A percentile compares a stretch with the other conserved stretches of the same genome.
phyloP scores from a whole-genome alignment of 495 filamentous ascomycete genomes.

The Pyrenopolyporus hunteri region DNA sequence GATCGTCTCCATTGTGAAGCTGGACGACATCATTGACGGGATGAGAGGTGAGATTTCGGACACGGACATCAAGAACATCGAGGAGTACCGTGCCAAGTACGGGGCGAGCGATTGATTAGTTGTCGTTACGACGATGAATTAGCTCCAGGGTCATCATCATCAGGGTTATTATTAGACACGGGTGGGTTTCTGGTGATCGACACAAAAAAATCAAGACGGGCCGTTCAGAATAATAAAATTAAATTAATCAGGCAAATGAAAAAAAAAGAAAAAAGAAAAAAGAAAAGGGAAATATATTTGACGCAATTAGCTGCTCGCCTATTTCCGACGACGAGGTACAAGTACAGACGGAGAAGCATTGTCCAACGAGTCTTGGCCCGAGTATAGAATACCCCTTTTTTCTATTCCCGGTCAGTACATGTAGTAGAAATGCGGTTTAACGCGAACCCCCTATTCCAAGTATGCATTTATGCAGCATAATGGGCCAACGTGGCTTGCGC shows the following conservation, averaged over 20 bases:
- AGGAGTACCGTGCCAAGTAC: slow-evolving; percentile 81
- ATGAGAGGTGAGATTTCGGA: slow-evolving; percentile 58
- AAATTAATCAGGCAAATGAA: slow-evolving; percentile 11
- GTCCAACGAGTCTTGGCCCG: neutral
- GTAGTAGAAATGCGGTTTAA: neutral
- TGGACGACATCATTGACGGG: slow-evolving; percentile 82
- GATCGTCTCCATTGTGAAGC: slow-evolving; percentile 61
- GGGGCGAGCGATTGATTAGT: slow-evolving; percentile 60
- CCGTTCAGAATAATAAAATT: neutral
- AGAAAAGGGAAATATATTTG: too few relatives aligned
- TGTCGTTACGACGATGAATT: neutral
- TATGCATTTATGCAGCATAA: slow-evolving; percentile 7
- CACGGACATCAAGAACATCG: slow-evolving; percentile 70
- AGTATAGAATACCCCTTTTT: slow-evolving; percentile 12
- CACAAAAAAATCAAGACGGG: slow-evolving; percentile 21
- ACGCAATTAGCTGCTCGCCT: neutral
- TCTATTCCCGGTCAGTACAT: neutral
- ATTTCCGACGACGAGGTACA: neutral
- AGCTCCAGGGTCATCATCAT: neutral
- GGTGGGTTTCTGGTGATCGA: slow-evolving; percentile 6
- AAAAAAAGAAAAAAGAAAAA: slow-evolving; percentile 5
- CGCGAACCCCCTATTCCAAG: slow-evolving; percentile 1
- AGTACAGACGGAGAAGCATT: neutral
- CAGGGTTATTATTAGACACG: slow-evolving; percentile 9
- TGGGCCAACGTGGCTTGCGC: slow-evolving; percentile 9